Evolutionary conservation across 805 yeast genomes (phyloP).

Genomic region (Priceomyces medius): DNA sequence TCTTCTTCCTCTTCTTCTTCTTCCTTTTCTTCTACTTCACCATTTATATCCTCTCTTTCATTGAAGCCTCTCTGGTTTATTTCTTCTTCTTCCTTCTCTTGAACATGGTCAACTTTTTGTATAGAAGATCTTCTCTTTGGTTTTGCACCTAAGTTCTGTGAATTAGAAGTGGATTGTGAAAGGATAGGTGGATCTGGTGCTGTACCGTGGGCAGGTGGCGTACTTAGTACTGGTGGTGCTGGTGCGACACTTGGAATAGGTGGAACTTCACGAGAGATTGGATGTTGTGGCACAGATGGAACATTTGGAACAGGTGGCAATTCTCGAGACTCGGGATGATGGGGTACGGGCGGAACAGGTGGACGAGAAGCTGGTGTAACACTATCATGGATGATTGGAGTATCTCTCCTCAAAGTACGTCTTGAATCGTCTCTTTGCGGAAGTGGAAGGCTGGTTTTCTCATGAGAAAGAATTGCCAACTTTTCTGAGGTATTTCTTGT

Average conservation of each 20-base stretch:
- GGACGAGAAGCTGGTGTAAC: too few species aligned
- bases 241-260: background rate
- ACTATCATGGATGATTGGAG: background rate
- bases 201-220: conserved; percentile 7
- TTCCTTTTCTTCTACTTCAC: conserved; percentile 14
- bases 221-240: conserved; percentile 21
- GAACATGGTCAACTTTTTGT: background rate
- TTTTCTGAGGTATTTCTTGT: conserved; percentile 6
- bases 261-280: background rate
- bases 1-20: conserved; percentile 16
- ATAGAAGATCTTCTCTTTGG: background rate
- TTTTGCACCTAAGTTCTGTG: background rate
- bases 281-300: background rate
- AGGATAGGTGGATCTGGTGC: conserved; percentile 11
- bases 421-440: too few species aligned
- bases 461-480: background rate
- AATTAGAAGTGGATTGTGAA: conserved; percentile 8
- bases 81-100: background rate
- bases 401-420: background rate
- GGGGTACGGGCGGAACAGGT: conserved; percentile 16
- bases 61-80: background rate
- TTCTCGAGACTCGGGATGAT: background rate
- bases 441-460: background rate
- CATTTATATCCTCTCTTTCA: conserved; percentile 3
- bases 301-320: conserved; percentile 15